Evolutionary conservation across 495 filamentous ascomycete genomes (phyloP), one percentile per base, ranked within the genome.

Genomic region (Talaromyces wortmannii): DNA sequence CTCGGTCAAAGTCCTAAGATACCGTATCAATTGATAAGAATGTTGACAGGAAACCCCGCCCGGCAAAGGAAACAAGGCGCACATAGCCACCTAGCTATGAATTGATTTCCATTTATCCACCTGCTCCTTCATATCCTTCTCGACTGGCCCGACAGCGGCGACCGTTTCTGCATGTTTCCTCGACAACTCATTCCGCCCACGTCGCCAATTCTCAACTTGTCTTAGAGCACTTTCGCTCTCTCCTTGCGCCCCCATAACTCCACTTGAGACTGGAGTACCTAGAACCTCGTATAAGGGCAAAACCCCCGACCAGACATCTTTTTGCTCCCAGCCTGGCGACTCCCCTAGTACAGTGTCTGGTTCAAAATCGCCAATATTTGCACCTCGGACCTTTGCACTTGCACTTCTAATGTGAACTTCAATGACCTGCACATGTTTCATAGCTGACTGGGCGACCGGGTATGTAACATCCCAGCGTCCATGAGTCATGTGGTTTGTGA

Each of bases 401-500:
- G 15, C 50, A 43, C 1, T 52, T 18, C 50, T 10, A 11, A 52
- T 52, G 6, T 43, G 16, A 31, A 52, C 50, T 30, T 52, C 50
- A 11, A 52, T 52, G 4, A 52, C 50, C 40, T 52, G 50, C 23
- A 52, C 50, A 29, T 18, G 11, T 36, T 23, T 40, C 31, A 52
- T 52, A 13, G n/a, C 50, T 42, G 15, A 51, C 32, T 43, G n/a
- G 11, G 32, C 33, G n/a, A 52, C 50, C 42, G 32, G 50, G 18
- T 52, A 43, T 13, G 50, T 52, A n/a, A 32, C 31, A 11, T 52
- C 33, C 33, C 50, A 52, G 13, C 50, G 16, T 6, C 31, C 50
- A 15, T 7, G 50, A 31, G n/a, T 23, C 50, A 52, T 52, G 33
- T 52, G 50, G 23, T 52, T 52, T 40, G 50, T 52, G 31, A 52